phyloP scores from a whole-genome alignment of 2,329 filamentous ascomycete genomes.

The Elsinoe australis region DNA sequence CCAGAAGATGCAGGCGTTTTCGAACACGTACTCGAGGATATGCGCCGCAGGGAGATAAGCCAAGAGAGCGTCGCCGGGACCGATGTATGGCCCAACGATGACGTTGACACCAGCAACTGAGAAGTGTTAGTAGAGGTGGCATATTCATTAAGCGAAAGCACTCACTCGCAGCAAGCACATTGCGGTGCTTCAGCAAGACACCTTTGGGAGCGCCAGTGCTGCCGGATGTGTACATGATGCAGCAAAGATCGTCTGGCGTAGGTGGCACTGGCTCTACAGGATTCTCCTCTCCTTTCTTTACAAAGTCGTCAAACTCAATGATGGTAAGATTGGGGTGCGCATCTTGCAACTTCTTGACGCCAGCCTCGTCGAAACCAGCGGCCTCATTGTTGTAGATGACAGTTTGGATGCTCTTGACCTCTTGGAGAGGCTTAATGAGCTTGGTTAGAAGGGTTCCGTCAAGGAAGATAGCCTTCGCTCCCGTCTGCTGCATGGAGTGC shows the following conservation, averaged over 20 bases:
- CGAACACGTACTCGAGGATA: constrained; percentile 93
- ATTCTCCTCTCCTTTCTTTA: constrained; percentile 54
- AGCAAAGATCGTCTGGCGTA: constrained; percentile 68
- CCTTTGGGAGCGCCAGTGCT: constrained; percentile 87
- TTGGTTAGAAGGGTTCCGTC: constrained; percentile 64
- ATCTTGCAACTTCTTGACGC: constrained; percentile 48
- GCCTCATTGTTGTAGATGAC: constrained; percentile 53
- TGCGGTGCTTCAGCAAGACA: constrained; percentile 71
- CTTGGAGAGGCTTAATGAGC: constrained; percentile 47
- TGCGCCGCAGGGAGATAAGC: constrained; percentile 92
- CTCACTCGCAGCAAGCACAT: constrained; percentile 69
- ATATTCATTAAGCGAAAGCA: constrained; percentile 20
- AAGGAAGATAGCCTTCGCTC: constrained; percentile 74
- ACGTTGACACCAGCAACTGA: constrained; percentile 67
- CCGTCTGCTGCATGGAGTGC: constrained; percentile 77
- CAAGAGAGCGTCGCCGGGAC: constrained; percentile 68
- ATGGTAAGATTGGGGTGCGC: constrained; percentile 48
- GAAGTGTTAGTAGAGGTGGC: constrained; percentile 20
- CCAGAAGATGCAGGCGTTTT: constrained; percentile 82
- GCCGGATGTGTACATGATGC: constrained; percentile 76
- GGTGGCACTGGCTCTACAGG: constrained; percentile 65
- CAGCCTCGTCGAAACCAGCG: constrained; percentile 42
- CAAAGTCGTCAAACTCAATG: constrained; percentile 49
- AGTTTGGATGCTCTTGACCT: constrained; percentile 48
- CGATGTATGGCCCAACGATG: constrained; percentile 70